Base-by-base conservation (phyloP, 202 grass and related monocot genomes). In the Saccharum hybrid region DNA sequence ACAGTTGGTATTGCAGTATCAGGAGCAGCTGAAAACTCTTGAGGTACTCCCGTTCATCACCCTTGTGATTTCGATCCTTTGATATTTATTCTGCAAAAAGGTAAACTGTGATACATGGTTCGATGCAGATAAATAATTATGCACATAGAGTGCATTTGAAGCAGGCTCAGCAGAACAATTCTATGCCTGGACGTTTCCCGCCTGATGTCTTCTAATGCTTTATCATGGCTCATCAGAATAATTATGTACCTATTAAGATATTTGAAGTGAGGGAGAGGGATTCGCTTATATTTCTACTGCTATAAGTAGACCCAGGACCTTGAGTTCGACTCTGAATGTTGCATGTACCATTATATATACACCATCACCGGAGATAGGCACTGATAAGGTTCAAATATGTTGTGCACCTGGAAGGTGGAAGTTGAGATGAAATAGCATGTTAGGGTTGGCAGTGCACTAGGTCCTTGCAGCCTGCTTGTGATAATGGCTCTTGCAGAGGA, bases 11-110 rank as follows among this genome's bases (percentile, higher is more conserved):
- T 74, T 89, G 68, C 91, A 96, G 78, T 92, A 92, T 56, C 96
- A 98, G 80, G 93, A 92, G 74, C 91, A 98, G 77, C 48, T 98
- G 12, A 92, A 83, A 86, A 96, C 89, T 63, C 91, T 98, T 4
- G 93, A 98, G 93, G 96, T 98, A 87, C 39, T 46, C 1, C n/a
- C n/a, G 2, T 12, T 61, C 16, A 48, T 65, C 18, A 19, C 14
- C 26, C 7, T 46, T 61, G 2, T 14, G 9, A 41, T 81, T 63
- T 84, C 69, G 31, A 26, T n/a, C 19, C 31, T 46, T 63, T 11
- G 13, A 38, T 69, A 26, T 71, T 26, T 59, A 68, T 52, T 12
- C 34, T 65, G 12, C 45, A 33, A 40, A 13, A 51, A 8, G 0
- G 2, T 41, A 60, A 56, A 42, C 0, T 63, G 7, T 1, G 42